Base-by-base conservation (phyloP, 148 eudicot species). In the Diospyros kaki region DNA sequence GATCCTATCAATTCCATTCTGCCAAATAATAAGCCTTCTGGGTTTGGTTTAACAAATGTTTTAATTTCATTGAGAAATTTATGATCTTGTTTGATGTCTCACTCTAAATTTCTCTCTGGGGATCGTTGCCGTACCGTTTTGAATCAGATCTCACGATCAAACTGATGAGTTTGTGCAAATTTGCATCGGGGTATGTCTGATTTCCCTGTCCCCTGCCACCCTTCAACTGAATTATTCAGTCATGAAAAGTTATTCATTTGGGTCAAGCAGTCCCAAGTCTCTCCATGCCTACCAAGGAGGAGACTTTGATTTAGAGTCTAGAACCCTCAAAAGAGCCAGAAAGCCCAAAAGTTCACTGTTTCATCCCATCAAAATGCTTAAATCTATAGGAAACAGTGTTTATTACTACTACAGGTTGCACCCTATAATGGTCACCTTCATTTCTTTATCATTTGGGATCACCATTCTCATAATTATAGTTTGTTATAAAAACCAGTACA, bases 251-350 rank as follows among this genome's bases (percentile, higher is more conserved):
- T 83, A 84, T 55, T 82, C 96, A 52, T 82, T 85, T 72, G 88
- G 79, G 44, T 73, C 88, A 15, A 81, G 67, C 73, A 88, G 85
- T 74, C 90, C 98, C 5, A 94, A 89, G 68, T 81, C 96, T 10
- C 92, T 92, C 71, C 80, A 74, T 74, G 93, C 97, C 4, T 93
- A 93, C 78, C 91, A 88, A 28, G 84, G 87, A 79, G 83, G 87
- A 28, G 97, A 95, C 52, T 89, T 92, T 59, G 99, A 95, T 85
- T 79, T 95, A 39, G 99, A 95, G 81, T 89, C 99, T 6, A 76
- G 89, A 43, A 78, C 84, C 18, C 75, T 79, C 43, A 87, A 80
- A 75, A 88, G 80, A 81, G 76, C 86, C 3, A 81, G 90, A 81
- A 95, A 79, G 79, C 67, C 80, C 9, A 89, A 79, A 75, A 86